Evolutionary conservation across 192 early-diverging fungal genomes (phyloP), one percentile per base, ranked within the genome.

Genomic region (Coemansia sp.): DNA sequence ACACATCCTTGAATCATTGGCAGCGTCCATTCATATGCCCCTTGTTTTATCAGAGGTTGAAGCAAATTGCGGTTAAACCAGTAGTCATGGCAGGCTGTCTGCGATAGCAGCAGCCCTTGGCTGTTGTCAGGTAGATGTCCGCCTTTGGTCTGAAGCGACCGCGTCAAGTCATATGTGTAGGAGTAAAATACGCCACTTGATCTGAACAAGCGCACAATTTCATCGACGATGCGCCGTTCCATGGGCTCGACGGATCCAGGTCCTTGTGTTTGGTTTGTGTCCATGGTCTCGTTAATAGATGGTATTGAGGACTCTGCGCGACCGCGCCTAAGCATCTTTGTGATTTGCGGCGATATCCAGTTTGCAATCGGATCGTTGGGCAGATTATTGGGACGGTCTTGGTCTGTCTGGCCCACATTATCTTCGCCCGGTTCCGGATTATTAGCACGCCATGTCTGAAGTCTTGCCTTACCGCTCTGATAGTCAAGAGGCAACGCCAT

Each of bases 1-100:
- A 91, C 84, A 50, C 84, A 86, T 23, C 91, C 91, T 72, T 92
- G 90, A 76, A 90, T 87, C 49, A 91, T 45, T 12, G 91, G 75
- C 16, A 83, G 41, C 5, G 75, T 64, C 80, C 80, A 83, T 32
- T 61, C 75, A 15, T 53, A 23, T 16, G 43, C 61, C 15, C 39
- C 15, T n/a, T 23, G 18, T n/a, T 13, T 18, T 23, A 77, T 47
- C 19, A 83, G 62, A 7, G 45, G 61, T 53, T 58, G 61, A 56
- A 76, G 80, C 26, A 83, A 53, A 47, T 71, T 40, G 37, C 57
- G 39, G 60, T 77, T 83, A 38, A 83, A 83, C 80, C 80, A 83
- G 64, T 83, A 83, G 38, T 71, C 63, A 1, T 40, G 48, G 38
- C 72, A 64, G 4, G 75, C 75, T 37, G 26, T 16, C 37, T 59